Evolutionary conservation across 148 eudicot species (phyloP), one percentile per base, ranked within the genome.

Genomic region (Vaccinium darrowii): DNA sequence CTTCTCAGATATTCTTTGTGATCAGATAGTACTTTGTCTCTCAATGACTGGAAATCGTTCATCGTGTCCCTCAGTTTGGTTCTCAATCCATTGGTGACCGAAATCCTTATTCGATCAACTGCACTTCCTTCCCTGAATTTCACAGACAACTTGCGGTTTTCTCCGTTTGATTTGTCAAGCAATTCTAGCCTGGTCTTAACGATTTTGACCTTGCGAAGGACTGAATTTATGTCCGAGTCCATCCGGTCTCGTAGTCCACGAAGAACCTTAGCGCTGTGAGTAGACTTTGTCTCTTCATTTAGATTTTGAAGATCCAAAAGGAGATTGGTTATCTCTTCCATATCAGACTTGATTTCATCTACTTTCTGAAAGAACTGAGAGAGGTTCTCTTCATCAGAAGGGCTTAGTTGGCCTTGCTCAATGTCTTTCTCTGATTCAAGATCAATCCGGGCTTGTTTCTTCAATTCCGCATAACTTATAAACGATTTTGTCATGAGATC

Each of bases 401-500:
- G 91, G 87, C 82, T 87, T 81, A 88, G 87, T 54, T 87, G 84
- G 57, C 90, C 91, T 82, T 79, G 84, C 63, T 90, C 94, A 14
- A 83, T 49, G 25, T 90, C 96, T 11, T 82, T 50, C 82, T 88
- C 92, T 16, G 89, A 58, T 92, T 92, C 86, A 16, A 85, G 80
- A 62, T 92, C 97, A 56, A 78, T 56, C 75, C 83, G 84, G 69
- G 93, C 89, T 85, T 96, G 95, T 84, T 96, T 96, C 93, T 94
- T 94, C 91, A 96, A 88, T 50, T 96, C 95, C 81, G 88, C 98
- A 86, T 93, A 96, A 91, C 86, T 93, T 89, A 92, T 82, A 76
- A 95, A 96, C 80, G 98, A 96, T 83, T 91, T 91, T 13, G 97
- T 93, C 98, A 96, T 93, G 30, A 94, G 90, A 87, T 96, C 98